Evolutionary conservation across 1,139 yeast species (phyloP).

Genomic region (Sporopachydermia cereana): DNA sequence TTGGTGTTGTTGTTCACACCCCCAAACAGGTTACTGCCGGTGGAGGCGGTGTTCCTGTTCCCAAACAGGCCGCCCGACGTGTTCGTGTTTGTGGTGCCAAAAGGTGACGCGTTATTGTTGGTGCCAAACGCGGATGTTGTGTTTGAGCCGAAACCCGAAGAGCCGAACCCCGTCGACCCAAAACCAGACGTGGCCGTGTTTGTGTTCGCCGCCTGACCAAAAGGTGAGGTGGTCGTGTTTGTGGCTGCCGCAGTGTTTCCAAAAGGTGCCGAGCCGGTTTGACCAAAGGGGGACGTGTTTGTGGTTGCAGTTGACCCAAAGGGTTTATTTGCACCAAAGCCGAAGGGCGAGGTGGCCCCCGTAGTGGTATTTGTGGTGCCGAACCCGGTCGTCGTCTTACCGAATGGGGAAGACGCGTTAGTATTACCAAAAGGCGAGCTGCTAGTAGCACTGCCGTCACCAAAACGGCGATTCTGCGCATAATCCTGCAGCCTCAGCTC

Average conservation of each 20-base stretch:
- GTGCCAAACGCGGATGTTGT: constrained; percentile 10
- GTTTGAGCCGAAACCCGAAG: background rate
- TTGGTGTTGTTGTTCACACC: constrained; percentile 10
- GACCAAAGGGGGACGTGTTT: constrained; percentile 21
- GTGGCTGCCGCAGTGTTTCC: constrained; percentile 7
- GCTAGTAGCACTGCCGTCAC: constrained; percentile 26
- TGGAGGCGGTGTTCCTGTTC: constrained; percentile 12
- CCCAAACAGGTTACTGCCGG: constrained; percentile 26
- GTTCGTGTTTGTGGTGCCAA: constrained; percentile 17
- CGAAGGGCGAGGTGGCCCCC: constrained; percentile 13
- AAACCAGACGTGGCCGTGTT: background rate
- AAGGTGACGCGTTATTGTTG: constrained; percentile 10
- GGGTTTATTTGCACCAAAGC: constrained; percentile 17
- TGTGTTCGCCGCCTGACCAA: constrained; percentile 8
- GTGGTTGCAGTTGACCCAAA: constrained; percentile 21
- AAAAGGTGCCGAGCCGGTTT: constrained; percentile 13
- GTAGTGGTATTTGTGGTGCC: constrained; percentile 14
- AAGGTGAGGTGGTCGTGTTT: constrained; percentile 7
- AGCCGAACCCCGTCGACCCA: background rate
- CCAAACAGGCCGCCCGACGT: constrained; percentile 22
- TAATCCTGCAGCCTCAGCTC: constrained; percentile 88
- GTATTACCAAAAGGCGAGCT: constrained; percentile 14
- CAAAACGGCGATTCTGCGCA: constrained; percentile 56
- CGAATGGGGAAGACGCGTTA: constrained; percentile 10
- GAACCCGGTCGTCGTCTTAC: constrained; percentile 10